Percentiles rank a stretch among this genome's conserved stretches.
Conservation (phyloP, 2,329 filamentous ascomycete genomes). For the Ceratocystiopsis sp. region DNA sequence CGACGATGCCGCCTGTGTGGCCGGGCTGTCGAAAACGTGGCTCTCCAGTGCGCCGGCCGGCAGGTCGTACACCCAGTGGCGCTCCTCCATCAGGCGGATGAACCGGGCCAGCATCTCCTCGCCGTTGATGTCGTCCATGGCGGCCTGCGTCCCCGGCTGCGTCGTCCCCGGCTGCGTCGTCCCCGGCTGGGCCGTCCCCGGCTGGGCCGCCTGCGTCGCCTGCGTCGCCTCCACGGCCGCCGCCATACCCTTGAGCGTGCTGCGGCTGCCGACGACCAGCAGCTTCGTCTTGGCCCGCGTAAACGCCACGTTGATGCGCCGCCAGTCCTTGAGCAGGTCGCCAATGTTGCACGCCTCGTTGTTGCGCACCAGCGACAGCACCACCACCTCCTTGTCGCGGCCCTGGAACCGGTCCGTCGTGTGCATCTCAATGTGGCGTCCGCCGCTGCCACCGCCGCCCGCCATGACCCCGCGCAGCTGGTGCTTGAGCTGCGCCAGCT, state of each 20-base stretch:
- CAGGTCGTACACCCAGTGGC: slow-evolving; percentile 67
- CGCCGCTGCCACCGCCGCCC: background rate
- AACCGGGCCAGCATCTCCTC: slow-evolving; percentile 61
- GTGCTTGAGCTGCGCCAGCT: slow-evolving; percentile 68
- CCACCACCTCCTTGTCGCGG: slow-evolving; percentile 81
- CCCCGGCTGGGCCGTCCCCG: no score
- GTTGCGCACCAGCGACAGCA: slow-evolving; percentile 73
- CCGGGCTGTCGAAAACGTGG: slow-evolving; percentile 45
- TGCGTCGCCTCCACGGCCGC: slow-evolving; percentile 32
- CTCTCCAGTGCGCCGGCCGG: slow-evolving; percentile 43
- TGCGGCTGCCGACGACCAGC: slow-evolving; percentile 67
- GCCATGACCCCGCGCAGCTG: slow-evolving; percentile 34
- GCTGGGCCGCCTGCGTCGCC: slow-evolving; percentile 29
- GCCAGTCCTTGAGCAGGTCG: slow-evolving; percentile 78
- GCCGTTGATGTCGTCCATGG: slow-evolving; percentile 34
- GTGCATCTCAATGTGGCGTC: slow-evolving; percentile 68
- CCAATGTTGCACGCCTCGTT: slow-evolving; percentile 75
- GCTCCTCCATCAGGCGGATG: slow-evolving; percentile 57
- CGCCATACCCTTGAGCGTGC: slow-evolving; percentile 38
- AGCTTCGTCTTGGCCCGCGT: slow-evolving; percentile 87
- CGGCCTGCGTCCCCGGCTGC: slow-evolving; percentile 16
- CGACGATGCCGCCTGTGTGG: slow-evolving; percentile 3
- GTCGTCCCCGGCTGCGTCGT: slow-evolving; percentile 36
- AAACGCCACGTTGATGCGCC: slow-evolving; percentile 88
- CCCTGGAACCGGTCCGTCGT: slow-evolving; percentile 96